Evolutionary conservation across 306 rosid genomes (phyloP).

Genomic region (Quercus variabilis): DNA sequence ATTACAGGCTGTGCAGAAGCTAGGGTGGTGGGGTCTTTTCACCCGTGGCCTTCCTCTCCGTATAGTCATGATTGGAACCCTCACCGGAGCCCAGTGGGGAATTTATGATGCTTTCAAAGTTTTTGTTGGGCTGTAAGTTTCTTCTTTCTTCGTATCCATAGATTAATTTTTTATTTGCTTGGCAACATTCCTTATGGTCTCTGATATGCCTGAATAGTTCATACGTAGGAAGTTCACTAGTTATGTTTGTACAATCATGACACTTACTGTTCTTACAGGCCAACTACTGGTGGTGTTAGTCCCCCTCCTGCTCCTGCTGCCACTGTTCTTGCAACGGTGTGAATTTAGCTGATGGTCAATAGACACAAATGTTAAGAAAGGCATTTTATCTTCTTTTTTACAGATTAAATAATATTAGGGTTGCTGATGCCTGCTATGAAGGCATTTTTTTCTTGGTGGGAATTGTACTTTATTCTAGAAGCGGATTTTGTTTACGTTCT

Average conservation of each 20-base stretch:
- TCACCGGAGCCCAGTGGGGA: conserved; percentile 68
- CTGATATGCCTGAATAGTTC: background rate
- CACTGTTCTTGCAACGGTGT: conserved; percentile 1
- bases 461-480: background rate
- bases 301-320: conserved; percentile 27
- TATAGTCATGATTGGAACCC: conserved; percentile 74
- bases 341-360: conserved; percentile 17
- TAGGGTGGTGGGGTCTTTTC: conserved; percentile 60
- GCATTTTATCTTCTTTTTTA: background rate
- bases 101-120: conserved; percentile 73
- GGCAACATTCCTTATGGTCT: background rate
- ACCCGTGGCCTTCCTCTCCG: conserved; percentile 89
- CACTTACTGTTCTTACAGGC: conserved; percentile 36
- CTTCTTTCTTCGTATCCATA: background rate
- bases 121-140: conserved; percentile 66
- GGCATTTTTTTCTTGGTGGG: background rate
- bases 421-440: conserved; percentile 6
- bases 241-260: background rate
- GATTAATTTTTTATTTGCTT: background rate
- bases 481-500: background rate
- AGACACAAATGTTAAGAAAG: background rate
- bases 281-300: conserved; percentile 63
- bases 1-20: conserved; percentile 61
- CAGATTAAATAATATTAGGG: conserved; percentile 22
- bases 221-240: background rate